Base-by-base conservation (phyloP, 1,139 yeast genomes). In the Hyphopichia fennica region DNA sequence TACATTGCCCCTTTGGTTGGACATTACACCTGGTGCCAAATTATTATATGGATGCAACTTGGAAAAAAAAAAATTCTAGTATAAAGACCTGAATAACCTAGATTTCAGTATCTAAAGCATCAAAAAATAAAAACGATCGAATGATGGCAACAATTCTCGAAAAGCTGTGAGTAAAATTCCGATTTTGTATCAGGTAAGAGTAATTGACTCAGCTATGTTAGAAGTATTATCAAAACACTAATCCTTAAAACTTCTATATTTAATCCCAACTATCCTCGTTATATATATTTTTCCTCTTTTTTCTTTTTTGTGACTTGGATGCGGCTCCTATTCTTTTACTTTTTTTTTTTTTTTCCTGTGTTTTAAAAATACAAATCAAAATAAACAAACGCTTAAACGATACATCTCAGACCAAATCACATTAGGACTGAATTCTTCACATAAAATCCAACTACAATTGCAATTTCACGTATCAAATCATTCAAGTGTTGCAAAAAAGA, bases 1-100 rank as follows among this genome's bases (percentile, higher is more conserved):
- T 6, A 10, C 5, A 18, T 7, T 19, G 25, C 29, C 28, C 37
- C 38, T 19, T 20, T 39, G 39, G 32, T 32, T 33, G 34, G 40
- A 38, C 34, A 35, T 34, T 19, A 40, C 15, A n/a, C 35, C 39
- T 11, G 41, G 33, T 17, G 37, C 34, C 13, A 41, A 27, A 16
- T 41, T 38, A 25, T 20, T 44, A 35, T 44, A 42, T 4, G 47
- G 45, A 34, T 38, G 47, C 43, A 39, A 27, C 23, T 34, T 25
- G 13, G 9, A 25, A 7, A 8, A 4, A 3, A 25, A 25, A 4
- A 7, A 7, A 11, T 25, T 25, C 8, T 11, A 4, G 8, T 25
- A 10, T 5, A 25, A 4, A 25, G 28, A 25, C 13, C 28, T 25
- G 28, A 25, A 25, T 25, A 11, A 3, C 6, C 11, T 25, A 25